Percentiles rank a stretch among this genome's conserved stretches.
Conservation (phyloP, 2,329 filamentous ascomycete species). For the Aspergillus pseudoterreus region DNA sequence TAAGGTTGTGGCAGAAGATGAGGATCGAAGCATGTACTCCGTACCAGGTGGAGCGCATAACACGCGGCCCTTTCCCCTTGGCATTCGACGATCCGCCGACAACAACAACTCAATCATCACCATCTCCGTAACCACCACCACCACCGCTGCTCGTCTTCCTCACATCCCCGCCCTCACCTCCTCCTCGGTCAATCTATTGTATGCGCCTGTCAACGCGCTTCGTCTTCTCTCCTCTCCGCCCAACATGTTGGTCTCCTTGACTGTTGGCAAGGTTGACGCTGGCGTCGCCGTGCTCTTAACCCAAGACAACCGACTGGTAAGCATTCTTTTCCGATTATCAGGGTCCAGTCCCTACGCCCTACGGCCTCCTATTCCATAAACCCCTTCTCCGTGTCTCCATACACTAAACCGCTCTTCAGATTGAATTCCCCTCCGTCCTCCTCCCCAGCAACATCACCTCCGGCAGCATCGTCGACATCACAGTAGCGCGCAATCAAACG, state of each 20-base stretch:
- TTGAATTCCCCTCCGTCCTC: constrained; percentile 97
- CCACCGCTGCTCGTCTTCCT: constrained; percentile 5
- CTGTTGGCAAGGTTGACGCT: constrained; percentile 98
- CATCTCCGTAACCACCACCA: background rate
- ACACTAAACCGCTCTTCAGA: constrained; percentile 53
- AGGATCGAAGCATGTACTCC: background rate
- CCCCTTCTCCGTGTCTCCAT: background rate
- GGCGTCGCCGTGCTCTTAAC: constrained; percentile 96
- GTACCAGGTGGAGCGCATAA: constrained; percentile 5
- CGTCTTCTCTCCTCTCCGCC: background rate
- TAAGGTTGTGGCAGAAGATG: constrained; percentile 1
- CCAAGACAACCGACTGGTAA: constrained; percentile 91
- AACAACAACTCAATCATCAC: constrained; percentile 9
- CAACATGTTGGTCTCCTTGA: constrained; percentile 91
- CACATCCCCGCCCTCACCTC: constrained; percentile 6
- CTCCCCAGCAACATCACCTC: constrained; percentile 92
- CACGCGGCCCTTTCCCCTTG: constrained; percentile 23
- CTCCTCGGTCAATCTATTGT: constrained; percentile 2
- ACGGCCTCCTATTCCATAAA: background rate
- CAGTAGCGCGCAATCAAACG: constrained; percentile 77
- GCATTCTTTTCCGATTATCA: constrained; percentile 25
- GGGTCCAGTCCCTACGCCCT: background rate
- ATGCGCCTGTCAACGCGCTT: constrained; percentile 3
- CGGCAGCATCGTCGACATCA: constrained; percentile 96
- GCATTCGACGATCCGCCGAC: constrained; percentile 16